These are phyloP conservation scores for Hymenoscyphus infarciens DNA, from an alignment of 2,329 filamentous ascomycete genomes.

Conservation along the genomic window DNA sequence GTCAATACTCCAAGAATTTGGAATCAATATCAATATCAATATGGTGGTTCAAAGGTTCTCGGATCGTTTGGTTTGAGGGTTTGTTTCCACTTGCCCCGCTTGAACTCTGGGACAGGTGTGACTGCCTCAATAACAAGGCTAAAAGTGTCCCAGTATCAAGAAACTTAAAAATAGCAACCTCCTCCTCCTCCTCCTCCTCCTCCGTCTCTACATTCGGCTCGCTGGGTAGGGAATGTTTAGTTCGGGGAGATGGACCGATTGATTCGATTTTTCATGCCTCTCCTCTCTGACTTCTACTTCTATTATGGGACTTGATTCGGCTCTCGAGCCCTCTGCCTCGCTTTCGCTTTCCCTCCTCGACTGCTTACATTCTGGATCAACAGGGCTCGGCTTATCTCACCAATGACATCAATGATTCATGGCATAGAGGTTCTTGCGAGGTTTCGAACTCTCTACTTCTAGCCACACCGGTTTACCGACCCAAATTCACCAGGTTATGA, in stretches of 20 bases:
- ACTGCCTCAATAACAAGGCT: conserved; percentile 1
- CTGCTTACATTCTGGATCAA: neutral
- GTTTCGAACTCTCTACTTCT: neutral
- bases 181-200: no score
- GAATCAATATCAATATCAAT: neutral
- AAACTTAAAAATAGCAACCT: conserved; percentile 3
- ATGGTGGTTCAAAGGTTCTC: neutral
- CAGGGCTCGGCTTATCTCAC: neutral
- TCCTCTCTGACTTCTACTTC: neutral
- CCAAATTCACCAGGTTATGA: neutral
- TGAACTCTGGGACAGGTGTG: neutral
- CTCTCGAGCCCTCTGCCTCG: neutral
- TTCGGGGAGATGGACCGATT: no score
- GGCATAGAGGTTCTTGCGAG: neutral
- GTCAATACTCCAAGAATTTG: neutral
- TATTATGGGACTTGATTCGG: neutral
- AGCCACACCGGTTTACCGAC: neutral
- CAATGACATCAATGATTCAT: neutral
- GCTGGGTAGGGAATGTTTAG: no score
- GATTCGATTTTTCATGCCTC: neutral
- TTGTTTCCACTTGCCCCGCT: neutral
- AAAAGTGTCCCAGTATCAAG: neutral
- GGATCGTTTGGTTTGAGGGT: neutral
- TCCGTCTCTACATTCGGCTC: neutral
- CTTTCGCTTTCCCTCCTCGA: neutral